Evolutionary conservation across 139 green algal species (phyloP), one percentile per base, ranked within the genome.

Genomic region (Asterochloris erici): DNA sequence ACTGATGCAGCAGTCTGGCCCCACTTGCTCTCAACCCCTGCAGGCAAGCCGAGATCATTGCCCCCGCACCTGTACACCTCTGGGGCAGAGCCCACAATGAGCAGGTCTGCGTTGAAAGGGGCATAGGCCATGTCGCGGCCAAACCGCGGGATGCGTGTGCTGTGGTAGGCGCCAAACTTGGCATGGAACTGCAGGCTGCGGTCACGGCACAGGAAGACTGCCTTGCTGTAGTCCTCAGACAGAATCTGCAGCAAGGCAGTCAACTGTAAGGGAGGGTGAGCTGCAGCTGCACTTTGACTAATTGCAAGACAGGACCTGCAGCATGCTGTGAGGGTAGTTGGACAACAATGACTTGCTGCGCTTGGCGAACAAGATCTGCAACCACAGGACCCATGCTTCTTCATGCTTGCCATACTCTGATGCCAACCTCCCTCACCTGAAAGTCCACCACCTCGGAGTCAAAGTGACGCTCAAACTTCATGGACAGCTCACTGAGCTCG

Each of bases 381-480:
- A n/a, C 28, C 47, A 83, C n/a, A n/a, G n/a, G n/a, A n/a, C 10
- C 23, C 71, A 77, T 9, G 19, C 71, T 21, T 60, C 9, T 77
- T 77, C 4, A 26, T 12, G 66, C 2, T 76, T 29, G 14, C 9
- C 19, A n/a, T 9, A 27, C 21, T 28, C 21, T 75, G 12, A 14
- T 47, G 27, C 12, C 24, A 23, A 82, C n/a, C 12, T 69, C 21
- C 17, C 78, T 24, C 61, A 90, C 86, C 85, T 96, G 89, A 77
- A 99, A 98, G 84, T 98, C 94, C 14, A 98, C 91, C 63, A 99
- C 90, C 82, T 99, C 97, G 0, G 93, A 81, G 73, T 99, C 95
- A 61, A 99, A 81, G 88, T 98, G 93, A 54, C 97, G 88, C 77
- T 97, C 92, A 89, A 99, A 99, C 91, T 99, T 99, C 84, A 98